A percentile compares a stretch with the other conserved stretches of the same genome.
These are phyloP conservation scores for Backusella australiensis DNA, from an alignment of 192 early-diverging fungal genomes.

Conservation along the genomic window DNA sequence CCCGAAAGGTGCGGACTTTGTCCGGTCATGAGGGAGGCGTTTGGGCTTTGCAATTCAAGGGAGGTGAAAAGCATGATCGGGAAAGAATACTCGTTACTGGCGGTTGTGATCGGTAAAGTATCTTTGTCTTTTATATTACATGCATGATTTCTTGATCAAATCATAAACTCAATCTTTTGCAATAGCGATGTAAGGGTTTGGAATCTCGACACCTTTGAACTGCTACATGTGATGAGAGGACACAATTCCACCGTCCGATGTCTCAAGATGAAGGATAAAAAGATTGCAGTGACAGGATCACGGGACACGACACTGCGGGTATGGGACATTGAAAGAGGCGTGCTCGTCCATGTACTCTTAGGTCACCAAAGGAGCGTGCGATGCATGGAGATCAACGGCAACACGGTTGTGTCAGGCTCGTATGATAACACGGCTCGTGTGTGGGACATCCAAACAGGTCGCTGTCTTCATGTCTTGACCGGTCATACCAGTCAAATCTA, in stretches of 20 bases:
- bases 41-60: conserved; percentile 86
- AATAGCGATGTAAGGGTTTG: conserved; percentile 83
- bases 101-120: conserved; percentile 83
- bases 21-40: conserved; percentile 94
- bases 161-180: not conserved
- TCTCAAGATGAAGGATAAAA: conserved; percentile 71
- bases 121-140: not conserved
- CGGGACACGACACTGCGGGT: conserved; percentile 90
- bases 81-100: conserved; percentile 85
- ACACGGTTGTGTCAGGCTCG: conserved; percentile 84
- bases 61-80: conserved; percentile 35
- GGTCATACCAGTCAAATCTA: conserved; percentile 96
- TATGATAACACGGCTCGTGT: conserved; percentile 92
- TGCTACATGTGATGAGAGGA: conserved; percentile 87
- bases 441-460: conserved; percentile 81
- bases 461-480: conserved; percentile 63
- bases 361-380: conserved; percentile 91
- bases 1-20: conserved; percentile 68
- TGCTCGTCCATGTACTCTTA: conserved; percentile 70
- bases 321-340: conserved; percentile 75
- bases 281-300: conserved; percentile 84
- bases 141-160: not conserved
- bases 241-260: conserved; percentile 96
- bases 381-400: conserved; percentile 82
- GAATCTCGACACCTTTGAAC: conserved; percentile 87